These are phyloP conservation scores for Phytophthora pinifolia DNA, from an alignment of 352 stramenopile species.

Conservation along the genomic window DNA sequence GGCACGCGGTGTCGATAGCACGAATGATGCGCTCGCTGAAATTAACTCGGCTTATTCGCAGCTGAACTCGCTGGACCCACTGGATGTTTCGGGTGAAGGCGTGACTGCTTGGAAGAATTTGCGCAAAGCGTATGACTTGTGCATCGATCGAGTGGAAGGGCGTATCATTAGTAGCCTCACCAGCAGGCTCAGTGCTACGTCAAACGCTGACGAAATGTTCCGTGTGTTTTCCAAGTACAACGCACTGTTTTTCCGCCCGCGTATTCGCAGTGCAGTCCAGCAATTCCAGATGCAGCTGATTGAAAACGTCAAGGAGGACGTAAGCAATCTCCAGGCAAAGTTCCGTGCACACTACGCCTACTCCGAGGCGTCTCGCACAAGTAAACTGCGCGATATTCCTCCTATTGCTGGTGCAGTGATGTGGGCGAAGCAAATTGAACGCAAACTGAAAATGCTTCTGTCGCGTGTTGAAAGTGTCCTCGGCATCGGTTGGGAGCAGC, in stretches of 20 bases:
- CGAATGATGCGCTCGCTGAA: constrained; percentile 78
- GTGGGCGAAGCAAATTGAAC: constrained; percentile 99
- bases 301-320: constrained; percentile 96
- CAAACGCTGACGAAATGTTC: constrained; percentile 96
- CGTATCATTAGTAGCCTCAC: constrained; percentile 91
- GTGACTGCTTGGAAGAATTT: constrained; percentile 83
- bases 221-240: constrained; percentile 98
- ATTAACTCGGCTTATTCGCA: constrained; percentile 91
- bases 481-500: constrained; percentile 96
- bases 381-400: constrained; percentile 96
- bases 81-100: constrained; percentile 88
- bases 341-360: constrained; percentile 95
- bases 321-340: constrained; percentile 96
- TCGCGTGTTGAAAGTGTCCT: constrained; percentile 97
- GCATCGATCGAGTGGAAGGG: constrained; percentile 92
- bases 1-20: constrained; percentile 54
- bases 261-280: constrained; percentile 95
- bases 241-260: constrained; percentile 95
- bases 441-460: constrained; percentile 97
- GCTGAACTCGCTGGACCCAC: constrained; percentile 71
- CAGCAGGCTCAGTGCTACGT: constrained; percentile 82
- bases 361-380: constrained; percentile 94
- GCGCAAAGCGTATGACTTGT: constrained; percentile 89
- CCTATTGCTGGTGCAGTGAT: constrained; percentile 98
- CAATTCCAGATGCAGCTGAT: constrained; percentile 99